Conservation (phyloP, 495 filamentous ascomycete species). For the Durotheca rogersii region DNA sequence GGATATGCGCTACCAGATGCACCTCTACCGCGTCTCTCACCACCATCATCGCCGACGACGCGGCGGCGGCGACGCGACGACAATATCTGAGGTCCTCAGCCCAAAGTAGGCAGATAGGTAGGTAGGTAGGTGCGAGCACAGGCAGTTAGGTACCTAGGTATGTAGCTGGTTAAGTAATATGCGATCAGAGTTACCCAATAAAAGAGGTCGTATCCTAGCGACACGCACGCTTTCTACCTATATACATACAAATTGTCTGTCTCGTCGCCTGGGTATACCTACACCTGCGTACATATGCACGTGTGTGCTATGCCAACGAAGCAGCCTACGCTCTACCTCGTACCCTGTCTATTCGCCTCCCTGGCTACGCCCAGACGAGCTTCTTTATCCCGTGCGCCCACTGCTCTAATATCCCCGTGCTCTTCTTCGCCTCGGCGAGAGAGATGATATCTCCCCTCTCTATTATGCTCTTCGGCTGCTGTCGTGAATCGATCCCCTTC, state of each 20-base stretch:
- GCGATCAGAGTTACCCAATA: no score
- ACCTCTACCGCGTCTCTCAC: conserved; percentile 59
- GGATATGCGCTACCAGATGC: conserved; percentile 92
- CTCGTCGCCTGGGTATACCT: no score
- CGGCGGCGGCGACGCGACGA: background rate
- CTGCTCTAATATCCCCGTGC: conserved; percentile 82
- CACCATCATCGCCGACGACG: no score
- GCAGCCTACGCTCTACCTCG: no score
- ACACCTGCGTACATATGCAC: background rate
- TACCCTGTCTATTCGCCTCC: background rate
- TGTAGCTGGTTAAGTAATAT: no score
- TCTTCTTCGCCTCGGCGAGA: conserved; percentile 79
- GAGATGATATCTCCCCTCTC: conserved; percentile 78
- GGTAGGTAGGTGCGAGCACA: no score
- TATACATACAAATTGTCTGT: background rate
- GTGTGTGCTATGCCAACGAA: background rate
- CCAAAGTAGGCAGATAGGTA: no score
- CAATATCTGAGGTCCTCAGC: no score
- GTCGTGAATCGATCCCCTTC: background rate
- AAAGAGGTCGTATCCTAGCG: no score
- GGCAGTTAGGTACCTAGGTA: no score
- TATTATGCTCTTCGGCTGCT: conserved; percentile 49
- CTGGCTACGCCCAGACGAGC: conserved; percentile 76
- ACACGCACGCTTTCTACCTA: background rate
- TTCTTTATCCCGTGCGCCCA: conserved; percentile 85